Evolutionary conservation across 2,329 filamentous ascomycete species (phyloP).

Genomic region (Colletotrichum sp.): DNA sequence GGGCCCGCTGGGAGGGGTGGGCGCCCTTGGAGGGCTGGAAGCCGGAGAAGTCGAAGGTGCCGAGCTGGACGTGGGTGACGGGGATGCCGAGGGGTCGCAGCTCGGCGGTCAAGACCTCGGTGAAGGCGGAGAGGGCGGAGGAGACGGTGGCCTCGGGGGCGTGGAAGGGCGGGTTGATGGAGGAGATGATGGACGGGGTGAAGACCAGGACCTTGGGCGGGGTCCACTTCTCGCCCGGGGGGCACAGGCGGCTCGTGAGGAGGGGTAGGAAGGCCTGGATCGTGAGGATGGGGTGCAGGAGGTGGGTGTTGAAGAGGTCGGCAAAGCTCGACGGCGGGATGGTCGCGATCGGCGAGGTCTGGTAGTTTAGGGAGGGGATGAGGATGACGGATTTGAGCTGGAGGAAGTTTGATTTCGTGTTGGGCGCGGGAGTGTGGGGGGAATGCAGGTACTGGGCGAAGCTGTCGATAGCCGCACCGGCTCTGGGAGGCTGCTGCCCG

Average conservation of each 20-base stretch:
- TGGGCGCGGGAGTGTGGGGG: constrained; percentile 77
- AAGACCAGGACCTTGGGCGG: constrained; percentile 76
- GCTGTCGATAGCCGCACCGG: constrained; percentile 70
- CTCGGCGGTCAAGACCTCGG: constrained; percentile 80
- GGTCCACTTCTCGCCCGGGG: constrained; percentile 52
- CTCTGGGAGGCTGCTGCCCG: constrained; percentile 64
- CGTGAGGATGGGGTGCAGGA: constrained; percentile 87
- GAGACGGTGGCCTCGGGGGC: constrained; percentile 87
- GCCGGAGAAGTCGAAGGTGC: constrained; percentile 84
- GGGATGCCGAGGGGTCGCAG: constrained; percentile 76
- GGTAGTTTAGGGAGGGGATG: constrained; percentile 81
- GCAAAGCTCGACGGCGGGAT: constrained; percentile 85
- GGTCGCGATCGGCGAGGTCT: constrained; percentile 83
- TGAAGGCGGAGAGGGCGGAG: constrained; percentile 85
- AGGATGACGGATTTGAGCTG: constrained; percentile 81
- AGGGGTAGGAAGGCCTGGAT: constrained; percentile 89
- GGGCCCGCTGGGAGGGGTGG: constrained; percentile 38
- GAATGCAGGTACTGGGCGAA: constrained; percentile 75
- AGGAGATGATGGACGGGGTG: constrained; percentile 81
- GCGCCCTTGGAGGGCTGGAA: constrained; percentile 56
- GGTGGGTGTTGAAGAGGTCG: constrained; percentile 89
- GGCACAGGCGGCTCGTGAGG: constrained; percentile 66
- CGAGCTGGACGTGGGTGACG: constrained; percentile 87
- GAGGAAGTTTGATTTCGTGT: constrained; percentile 77
- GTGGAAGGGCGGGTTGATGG: constrained; percentile 80